Percentiles rank a stretch among this genome's conserved stretches.
phyloP scores from a whole-genome alignment of 208 protist genomes.

The Tetramitus jugosus region DNA sequence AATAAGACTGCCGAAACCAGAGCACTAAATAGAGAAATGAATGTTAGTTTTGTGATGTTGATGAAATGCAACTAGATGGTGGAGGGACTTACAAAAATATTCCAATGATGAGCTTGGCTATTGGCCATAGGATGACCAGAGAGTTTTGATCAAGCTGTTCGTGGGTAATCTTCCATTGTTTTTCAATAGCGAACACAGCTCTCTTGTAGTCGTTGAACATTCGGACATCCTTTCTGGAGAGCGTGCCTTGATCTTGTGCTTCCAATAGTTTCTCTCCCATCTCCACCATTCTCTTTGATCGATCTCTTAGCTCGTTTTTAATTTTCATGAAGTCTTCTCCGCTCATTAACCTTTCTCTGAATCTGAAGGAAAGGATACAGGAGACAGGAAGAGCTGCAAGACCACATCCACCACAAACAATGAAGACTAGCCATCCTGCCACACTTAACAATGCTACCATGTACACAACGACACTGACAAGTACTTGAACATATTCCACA shows the following conservation, averaged over 20 bases:
- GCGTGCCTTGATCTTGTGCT: slow-evolving; percentile 25
- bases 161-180: slow-evolving; percentile 43
- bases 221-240: slow-evolving; percentile 29
- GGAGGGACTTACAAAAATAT: too few species aligned
- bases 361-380: slow-evolving; percentile 42
- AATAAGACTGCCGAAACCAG: slow-evolving; percentile 42
- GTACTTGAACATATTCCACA: background rate
- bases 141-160: slow-evolving; percentile 13
- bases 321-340: slow-evolving; percentile 38
- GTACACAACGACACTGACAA: slow-evolving; percentile 27
- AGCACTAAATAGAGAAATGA: too few species aligned
- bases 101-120: background rate
- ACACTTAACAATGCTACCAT: slow-evolving; percentile 15
- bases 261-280: slow-evolving; percentile 34
- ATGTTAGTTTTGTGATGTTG: too few species aligned
- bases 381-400: slow-evolving; percentile 51
- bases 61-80: too few species aligned
- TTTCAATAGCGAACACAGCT: slow-evolving; percentile 41
- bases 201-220: slow-evolving; percentile 41
- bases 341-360: slow-evolving; percentile 41
- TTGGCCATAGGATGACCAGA: background rate
- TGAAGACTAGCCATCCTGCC: slow-evolving; percentile 37
- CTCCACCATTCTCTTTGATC: slow-evolving; percentile 31
- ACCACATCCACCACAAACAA: slow-evolving; percentile 53
- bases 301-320: slow-evolving; percentile 39